Evolutionary conservation across 371 early-diverging fungal genomes (phyloP).

Genomic region (Entomophthora muscae): DNA sequence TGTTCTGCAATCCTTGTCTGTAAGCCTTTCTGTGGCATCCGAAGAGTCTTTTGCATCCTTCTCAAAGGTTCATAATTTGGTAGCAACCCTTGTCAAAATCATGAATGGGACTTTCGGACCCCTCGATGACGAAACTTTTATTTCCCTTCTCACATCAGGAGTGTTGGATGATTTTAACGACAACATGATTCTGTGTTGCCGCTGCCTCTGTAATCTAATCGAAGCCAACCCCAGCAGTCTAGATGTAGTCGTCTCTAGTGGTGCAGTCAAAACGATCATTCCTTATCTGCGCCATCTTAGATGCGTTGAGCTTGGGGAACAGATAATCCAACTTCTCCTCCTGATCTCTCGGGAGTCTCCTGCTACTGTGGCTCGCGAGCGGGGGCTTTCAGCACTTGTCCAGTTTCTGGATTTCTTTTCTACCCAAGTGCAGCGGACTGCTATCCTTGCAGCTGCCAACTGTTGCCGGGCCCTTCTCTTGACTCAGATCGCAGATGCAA

Average conservation of each 20-base stretch:
- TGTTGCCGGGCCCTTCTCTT: slow-evolving; percentile 38
- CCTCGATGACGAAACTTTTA: too few relatives aligned
- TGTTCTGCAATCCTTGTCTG: background rate
- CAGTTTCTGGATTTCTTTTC: slow-evolving; percentile 82
- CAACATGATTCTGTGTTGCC: slow-evolving; percentile 64
- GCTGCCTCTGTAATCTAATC: slow-evolving; percentile 71
- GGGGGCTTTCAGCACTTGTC: slow-evolving; percentile 58
- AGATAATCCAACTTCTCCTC: slow-evolving; percentile 57
- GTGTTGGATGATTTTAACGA: slow-evolving; percentile 20
- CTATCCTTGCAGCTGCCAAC: slow-evolving; percentile 61
- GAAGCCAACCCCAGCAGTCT: slow-evolving; percentile 66
- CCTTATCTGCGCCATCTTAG: slow-evolving; percentile 61
- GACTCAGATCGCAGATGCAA: background rate
- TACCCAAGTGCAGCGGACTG: slow-evolving; percentile 66
- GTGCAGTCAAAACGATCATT: slow-evolving; percentile 52
- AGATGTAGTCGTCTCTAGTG: slow-evolving; percentile 41
- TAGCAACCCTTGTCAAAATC: background rate
- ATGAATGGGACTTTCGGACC: background rate
- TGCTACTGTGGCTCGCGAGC: slow-evolving; percentile 48
- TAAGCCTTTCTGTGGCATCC: background rate
- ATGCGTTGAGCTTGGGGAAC: slow-evolving; percentile 84
- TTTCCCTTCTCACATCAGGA: too few relatives aligned
- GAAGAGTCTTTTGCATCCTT: background rate
- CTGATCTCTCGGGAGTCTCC: slow-evolving; percentile 56
- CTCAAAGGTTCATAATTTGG: background rate